These are phyloP conservation scores for Aspergillus cristatus DNA, from an alignment of 495 filamentous ascomycete species.

Conservation along the genomic window DNA sequence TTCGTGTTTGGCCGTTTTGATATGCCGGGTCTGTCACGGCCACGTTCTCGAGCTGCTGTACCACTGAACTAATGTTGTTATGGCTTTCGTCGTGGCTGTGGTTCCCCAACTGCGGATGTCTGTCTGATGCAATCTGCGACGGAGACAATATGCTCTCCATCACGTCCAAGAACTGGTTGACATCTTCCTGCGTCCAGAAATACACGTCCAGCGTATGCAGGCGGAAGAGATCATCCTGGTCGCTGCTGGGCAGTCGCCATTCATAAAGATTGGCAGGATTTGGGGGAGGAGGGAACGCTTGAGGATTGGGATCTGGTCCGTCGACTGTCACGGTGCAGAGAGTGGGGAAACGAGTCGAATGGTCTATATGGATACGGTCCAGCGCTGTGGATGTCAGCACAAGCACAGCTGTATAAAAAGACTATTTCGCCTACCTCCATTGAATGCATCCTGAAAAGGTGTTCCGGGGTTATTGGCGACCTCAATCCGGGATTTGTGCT, in stretches of 20 bases:
- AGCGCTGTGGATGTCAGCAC: constrained; percentile 38
- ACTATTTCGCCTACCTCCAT: constrained; percentile 59
- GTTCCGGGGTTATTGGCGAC: constrained; percentile 82
- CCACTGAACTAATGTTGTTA: constrained; percentile 55
- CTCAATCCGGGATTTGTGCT: constrained; percentile 64
- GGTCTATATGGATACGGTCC: constrained; percentile 53
- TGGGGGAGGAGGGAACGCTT: constrained; percentile 22
- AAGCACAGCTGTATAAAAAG: not conserved
- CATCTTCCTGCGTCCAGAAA: constrained; percentile 76
- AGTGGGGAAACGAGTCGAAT: constrained; percentile 71
- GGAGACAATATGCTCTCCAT: constrained; percentile 49
- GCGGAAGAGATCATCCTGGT: constrained; percentile 63
- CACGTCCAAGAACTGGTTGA: constrained; percentile 59
- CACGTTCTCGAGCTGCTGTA: constrained; percentile 74
- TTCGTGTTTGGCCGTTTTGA: constrained; percentile 44
- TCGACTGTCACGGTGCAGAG: constrained; percentile 69
- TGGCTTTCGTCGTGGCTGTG: constrained; percentile 19
- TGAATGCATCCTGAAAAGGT: constrained; percentile 82
- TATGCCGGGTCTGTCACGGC: constrained; percentile 60
- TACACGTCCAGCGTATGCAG: constrained; percentile 83
- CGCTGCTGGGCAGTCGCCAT: constrained; percentile 70
- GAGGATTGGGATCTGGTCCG: constrained; percentile 23
- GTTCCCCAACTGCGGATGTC: constrained; percentile 40
- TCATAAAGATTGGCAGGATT: constrained; percentile 41
- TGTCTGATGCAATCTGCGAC: constrained; percentile 45